phyloP scores from a whole-genome alignment of 2,329 filamentous ascomycete genomes.

The Ceratocystiopsis brevicomis region DNA sequence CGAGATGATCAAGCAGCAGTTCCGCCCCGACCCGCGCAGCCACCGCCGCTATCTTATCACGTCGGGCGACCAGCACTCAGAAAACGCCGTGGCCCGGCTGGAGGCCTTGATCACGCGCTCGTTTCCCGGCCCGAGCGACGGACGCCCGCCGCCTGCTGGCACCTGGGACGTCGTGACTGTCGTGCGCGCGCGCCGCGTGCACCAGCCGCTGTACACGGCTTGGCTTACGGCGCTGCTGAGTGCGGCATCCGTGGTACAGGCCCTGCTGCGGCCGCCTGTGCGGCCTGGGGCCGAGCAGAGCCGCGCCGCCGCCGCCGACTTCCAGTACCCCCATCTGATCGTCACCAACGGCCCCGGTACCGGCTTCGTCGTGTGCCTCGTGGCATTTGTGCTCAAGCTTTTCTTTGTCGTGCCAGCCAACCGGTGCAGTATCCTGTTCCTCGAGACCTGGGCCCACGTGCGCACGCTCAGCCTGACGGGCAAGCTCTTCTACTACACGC shows the following conservation, averaged over 20 bases:
- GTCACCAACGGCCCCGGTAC: constrained; percentile 81
- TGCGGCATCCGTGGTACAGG: constrained; percentile 25
- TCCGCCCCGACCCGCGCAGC: constrained; percentile 29
- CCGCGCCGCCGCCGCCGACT: constrained; percentile 6
- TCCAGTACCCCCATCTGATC: constrained; percentile 50
- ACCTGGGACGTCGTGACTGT: constrained; percentile 49
- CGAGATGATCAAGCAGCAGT: constrained; percentile 50
- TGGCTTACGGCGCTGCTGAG: constrained; percentile 47
- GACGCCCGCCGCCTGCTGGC: constrained; percentile 15
- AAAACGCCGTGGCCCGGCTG: constrained; percentile 42
- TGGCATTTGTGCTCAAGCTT: constrained; percentile 29
- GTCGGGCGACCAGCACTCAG: constrained; percentile 56
- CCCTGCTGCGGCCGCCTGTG: constrained; percentile 14
- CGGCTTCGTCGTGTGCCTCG: constrained; percentile 51
- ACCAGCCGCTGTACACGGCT: constrained; percentile 60
- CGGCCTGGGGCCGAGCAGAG: background rate
- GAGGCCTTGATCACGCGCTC: constrained; percentile 27
- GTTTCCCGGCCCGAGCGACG: constrained; percentile 9
- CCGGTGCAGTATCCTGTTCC: constrained; percentile 58
- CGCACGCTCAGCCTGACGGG: constrained; percentile 70
- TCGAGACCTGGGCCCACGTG: constrained; percentile 86
- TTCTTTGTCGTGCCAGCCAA: constrained; percentile 24
- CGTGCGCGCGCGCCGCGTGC: constrained; percentile 59
- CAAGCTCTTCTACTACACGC: constrained; percentile 43
- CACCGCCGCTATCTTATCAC: constrained; percentile 70